phyloP scores from a whole-genome alignment of 352 stramenopile genomes.

The Aphanomyces euteiches region DNA sequence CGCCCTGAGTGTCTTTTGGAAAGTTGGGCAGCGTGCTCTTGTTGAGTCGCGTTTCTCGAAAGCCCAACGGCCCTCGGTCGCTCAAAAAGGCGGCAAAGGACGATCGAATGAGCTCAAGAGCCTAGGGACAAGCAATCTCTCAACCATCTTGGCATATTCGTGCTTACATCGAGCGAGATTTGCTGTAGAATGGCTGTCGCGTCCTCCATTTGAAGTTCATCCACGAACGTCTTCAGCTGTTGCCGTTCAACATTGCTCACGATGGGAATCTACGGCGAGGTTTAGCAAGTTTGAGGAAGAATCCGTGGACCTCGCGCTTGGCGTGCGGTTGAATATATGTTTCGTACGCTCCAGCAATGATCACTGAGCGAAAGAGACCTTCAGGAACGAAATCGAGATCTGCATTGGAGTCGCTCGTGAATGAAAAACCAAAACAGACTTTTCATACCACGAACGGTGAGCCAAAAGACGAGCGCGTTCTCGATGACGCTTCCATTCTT shows the following conservation, averaged over 20 bases:
- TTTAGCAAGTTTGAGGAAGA: background rate
- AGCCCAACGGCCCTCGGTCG: background rate
- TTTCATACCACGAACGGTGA: conserved; percentile 7
- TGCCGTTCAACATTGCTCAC: conserved; percentile 14
- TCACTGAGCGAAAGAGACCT: background rate
- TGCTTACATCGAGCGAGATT: conserved; percentile 11
- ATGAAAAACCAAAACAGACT: background rate
- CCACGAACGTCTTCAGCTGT: conserved; percentile 10
- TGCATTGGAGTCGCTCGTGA: background rate
- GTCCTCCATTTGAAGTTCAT: conserved; percentile 19
- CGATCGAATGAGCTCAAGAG: background rate
- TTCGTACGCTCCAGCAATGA: conserved; percentile 12
- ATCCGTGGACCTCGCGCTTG: background rate
- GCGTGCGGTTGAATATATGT: conserved; percentile 21
- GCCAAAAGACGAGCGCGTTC: conserved; percentile 17
- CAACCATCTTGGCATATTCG: background rate
- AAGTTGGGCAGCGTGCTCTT: conserved; percentile 22
- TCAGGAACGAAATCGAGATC: conserved; percentile 14
- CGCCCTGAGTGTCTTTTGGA: conserved; percentile 13
- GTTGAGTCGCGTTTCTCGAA: background rate
- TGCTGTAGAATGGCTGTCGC: conserved; percentile 1
- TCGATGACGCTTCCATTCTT: conserved; percentile 14
- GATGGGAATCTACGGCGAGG: background rate
- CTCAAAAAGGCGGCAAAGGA: conserved; percentile 16
- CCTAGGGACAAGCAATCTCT: background rate